A percentile compares a stretch with the other conserved stretches of the same genome.
These are phyloP conservation scores for Lactarius indigo DNA, from an alignment of 768 basidiomycete species.

Conservation along the genomic window DNA sequence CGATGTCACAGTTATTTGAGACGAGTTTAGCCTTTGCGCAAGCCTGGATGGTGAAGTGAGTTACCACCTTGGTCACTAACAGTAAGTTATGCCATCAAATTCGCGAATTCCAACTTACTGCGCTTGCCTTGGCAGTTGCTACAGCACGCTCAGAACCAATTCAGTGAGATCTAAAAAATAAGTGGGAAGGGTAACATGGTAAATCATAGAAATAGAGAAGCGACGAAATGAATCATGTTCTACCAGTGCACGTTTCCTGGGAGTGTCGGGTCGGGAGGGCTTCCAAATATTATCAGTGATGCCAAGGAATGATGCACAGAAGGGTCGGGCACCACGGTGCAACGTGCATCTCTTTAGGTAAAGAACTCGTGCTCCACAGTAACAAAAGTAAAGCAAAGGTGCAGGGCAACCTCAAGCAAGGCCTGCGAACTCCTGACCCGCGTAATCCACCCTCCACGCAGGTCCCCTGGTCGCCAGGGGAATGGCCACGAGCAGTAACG, in stretches of 20 bases:
- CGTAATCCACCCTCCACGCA: conserved; percentile 1
- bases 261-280: background rate
- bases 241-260: background rate
- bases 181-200: too few relatives aligned
- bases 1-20: background rate
- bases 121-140: too few relatives aligned
- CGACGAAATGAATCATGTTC: too few relatives aligned
- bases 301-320: background rate
- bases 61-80: background rate
- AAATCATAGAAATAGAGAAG: too few relatives aligned
- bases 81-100: background rate
- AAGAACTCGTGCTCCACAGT: background rate
- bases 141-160: background rate
- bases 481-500: conserved; percentile 1
- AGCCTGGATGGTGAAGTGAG: background rate
- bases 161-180: background rate
- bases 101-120: too few relatives aligned
- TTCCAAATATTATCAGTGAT: background rate
- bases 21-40: background rate
- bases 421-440: too few relatives aligned
- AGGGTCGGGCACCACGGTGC: background rate
- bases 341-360: background rate
- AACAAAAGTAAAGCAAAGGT: too few relatives aligned
- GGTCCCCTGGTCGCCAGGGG: background rate
- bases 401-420: too few relatives aligned